Percentiles rank a stretch among this genome's conserved stretches.
Evolutionary conservation across 257 asterid genomes (phyloP).

Genomic region (Solanum piurae): DNA sequence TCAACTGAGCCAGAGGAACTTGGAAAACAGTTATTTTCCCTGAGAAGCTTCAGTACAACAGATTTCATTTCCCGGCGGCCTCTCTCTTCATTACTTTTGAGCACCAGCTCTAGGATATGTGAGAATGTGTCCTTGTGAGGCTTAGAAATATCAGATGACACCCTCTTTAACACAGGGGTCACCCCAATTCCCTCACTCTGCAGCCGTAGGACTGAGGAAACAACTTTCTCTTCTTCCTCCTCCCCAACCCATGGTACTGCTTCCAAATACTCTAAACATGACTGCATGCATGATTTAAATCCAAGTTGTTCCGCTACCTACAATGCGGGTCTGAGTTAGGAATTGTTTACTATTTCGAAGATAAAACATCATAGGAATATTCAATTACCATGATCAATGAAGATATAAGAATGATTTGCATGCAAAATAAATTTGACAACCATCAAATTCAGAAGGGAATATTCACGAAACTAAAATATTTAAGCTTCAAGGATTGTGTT

Average conservation of each 20-base stretch:
- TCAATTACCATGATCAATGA: neutral
- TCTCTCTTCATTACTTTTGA: constrained; percentile 78
- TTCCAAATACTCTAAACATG: constrained; percentile 89
- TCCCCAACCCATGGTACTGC: constrained; percentile 99
- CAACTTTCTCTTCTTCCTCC: constrained; percentile 89
- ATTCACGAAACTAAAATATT: neutral
- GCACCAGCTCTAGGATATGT: constrained; percentile 64
- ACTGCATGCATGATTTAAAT: constrained; percentile 45
- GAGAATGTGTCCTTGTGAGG: constrained; percentile 61
- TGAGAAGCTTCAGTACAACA: constrained; percentile 68
- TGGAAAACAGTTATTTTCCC: constrained; percentile 46
- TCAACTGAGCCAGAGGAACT: constrained; percentile 47
- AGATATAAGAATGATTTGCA: neutral
- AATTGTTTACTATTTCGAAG: neutral
- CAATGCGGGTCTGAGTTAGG: neutral
- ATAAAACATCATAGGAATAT: neutral
- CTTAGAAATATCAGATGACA: constrained; percentile 43
- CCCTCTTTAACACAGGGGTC: constrained; percentile 67
- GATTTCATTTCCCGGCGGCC: constrained; percentile 87
- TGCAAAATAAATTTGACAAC: neutral
- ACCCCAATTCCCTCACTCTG: constrained; percentile 60
- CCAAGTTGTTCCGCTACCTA: constrained; percentile 80
- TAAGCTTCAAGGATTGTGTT: neutral
- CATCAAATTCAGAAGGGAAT: neutral
- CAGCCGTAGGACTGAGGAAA: constrained; percentile 50